These are phyloP conservation scores for Jacaranda copaia DNA, from an alignment of 257 asterid species.

Conservation along the genomic window DNA sequence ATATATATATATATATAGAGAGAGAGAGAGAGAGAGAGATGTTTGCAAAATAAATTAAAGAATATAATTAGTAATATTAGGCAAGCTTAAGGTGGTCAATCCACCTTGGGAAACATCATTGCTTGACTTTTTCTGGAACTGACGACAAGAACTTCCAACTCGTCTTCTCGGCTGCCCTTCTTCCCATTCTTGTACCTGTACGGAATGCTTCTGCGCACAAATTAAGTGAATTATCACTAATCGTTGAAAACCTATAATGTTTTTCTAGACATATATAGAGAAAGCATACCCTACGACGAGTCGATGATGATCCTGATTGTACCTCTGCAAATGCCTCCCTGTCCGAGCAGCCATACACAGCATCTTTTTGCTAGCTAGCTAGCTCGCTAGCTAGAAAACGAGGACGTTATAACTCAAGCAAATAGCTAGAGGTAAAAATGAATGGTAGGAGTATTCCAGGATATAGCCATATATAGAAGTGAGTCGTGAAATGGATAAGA, in stretches of 20 bases:
- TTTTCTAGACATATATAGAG: too few species aligned
- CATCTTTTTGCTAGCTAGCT: constrained; percentile 38
- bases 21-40: too few species aligned
- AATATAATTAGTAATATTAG: too few species aligned
- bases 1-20: too few species aligned
- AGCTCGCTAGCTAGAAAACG: too few species aligned
- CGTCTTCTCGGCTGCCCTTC: constrained; percentile 40
- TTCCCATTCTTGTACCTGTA: constrained; percentile 58
- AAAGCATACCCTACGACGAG: constrained; percentile 41
- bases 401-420: too few species aligned
- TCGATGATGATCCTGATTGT: constrained; percentile 66
- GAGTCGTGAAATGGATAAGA: neutral
- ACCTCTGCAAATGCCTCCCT: constrained; percentile 78
- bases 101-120: constrained; percentile 88
- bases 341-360: constrained; percentile 60
- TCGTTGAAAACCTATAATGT: too few species aligned
- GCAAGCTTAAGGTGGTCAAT: too few species aligned
- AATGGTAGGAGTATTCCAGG: neutral
- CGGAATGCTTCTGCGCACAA: constrained; percentile 67
- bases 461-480: neutral
- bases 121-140: constrained; percentile 67
- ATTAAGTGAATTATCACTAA: too few species aligned
- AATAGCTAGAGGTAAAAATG: neutral
- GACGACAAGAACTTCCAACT: constrained; percentile 71
- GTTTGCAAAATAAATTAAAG: neutral